Conservation (phyloP, 2,329 filamentous ascomycete species). For the Xylaria sp. region DNA sequence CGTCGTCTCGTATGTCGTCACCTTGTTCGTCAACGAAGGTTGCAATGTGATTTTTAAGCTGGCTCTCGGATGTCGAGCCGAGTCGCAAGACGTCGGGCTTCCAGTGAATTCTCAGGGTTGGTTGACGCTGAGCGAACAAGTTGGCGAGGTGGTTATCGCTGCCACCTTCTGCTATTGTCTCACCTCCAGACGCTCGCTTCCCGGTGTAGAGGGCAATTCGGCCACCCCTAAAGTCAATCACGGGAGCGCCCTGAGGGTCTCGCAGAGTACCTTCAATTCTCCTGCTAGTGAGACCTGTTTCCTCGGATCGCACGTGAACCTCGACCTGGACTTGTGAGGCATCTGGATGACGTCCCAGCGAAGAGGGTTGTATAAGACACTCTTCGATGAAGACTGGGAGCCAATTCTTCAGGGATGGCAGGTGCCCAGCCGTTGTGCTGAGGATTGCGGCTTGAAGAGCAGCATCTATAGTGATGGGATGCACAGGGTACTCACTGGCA, state of each 20-base stretch:
- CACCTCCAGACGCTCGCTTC: too few species aligned
- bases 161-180: too few species aligned
- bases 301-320: neutral
- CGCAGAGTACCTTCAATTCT: neutral
- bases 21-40: too few species aligned
- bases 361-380: neutral
- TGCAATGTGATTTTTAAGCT: conserved; percentile 3
- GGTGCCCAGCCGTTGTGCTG: neutral
- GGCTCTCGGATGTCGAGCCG: accelerated
- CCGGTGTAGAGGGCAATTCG: too few species aligned
- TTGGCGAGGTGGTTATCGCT: too few species aligned
- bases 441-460: conserved; percentile 13
- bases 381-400: conserved; percentile 15
- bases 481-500: conserved; percentile 6
- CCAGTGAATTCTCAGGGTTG: conserved; percentile 11
- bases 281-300: neutral
- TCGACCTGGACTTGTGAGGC: neutral
- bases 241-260: neutral
- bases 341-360: too few species aligned
- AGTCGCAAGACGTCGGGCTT: conserved; percentile 22
- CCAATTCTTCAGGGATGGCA: neutral
- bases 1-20: neutral
- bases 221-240: too few species aligned
- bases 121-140: conserved; percentile 18
- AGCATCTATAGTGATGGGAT: conserved; percentile 24